Base-by-base conservation (phyloP, 306 rosid genomes). In the Trifolium repens region DNA sequence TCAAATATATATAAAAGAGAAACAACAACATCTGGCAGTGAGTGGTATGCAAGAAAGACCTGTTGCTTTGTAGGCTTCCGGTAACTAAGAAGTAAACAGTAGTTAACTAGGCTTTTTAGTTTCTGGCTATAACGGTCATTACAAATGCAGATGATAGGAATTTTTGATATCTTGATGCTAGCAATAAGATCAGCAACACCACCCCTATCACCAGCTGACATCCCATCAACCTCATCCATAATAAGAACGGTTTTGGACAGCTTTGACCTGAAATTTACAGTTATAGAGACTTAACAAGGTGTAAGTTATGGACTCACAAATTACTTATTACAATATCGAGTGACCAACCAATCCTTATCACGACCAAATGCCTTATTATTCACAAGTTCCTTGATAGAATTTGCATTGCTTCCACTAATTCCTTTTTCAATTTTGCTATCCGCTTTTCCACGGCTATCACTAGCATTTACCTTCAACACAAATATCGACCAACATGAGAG, bases 201-300 rank as follows among this genome's bases (percentile, higher is more conserved):
- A 75, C 99, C 98, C 84, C 99, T 84, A 84, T 94, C 99, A 81
- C 99, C 99, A 81, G 99, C 99, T 74, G 99, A 94, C 99, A 94
- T 92, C 84, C 99, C 99, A 84, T 94, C 97, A 74, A 94, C 99
- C 78, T 94, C 99, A 50, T 94, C 99, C 99, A 94, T 94, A 79
- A 94, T 90, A 67, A 94, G 92, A 78, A 94, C 99, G 67, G 93
- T 82, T 88, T 89, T 92, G 46, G 87, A 78, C 61, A 35, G 89
- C 83, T 86, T 89, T 49, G 91, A 77, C 89, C 97, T 94, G 89
- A 73, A 90, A 75, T 66, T 84, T 16, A 71, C 72, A 69, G n/a
- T 71, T 76, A 77, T 19, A 44, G 75, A 60, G 49, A 79, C 55
- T 80, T 68, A 22, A 61, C 4, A 39, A 79, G 24, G 32, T 19